Evolutionary conservation across 805 yeast genomes (phyloP).

Genomic region (Candida tibetensis): DNA sequence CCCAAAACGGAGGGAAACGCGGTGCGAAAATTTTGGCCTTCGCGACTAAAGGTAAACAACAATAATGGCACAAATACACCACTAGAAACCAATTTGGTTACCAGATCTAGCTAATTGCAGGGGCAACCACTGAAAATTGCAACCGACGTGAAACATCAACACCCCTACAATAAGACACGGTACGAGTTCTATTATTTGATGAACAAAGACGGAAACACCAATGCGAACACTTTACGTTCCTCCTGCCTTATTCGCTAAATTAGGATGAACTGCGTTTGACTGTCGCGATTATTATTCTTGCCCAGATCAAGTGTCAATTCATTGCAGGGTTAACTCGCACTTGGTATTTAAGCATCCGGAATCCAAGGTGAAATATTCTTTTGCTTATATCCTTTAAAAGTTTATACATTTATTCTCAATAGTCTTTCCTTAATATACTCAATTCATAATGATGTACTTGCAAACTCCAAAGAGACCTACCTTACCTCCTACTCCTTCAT

Average conservation of each 20-base stretch:
- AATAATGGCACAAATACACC: not conserved
- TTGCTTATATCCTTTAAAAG: too few relatives aligned
- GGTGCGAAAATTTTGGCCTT: not conserved
- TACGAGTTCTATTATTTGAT: not conserved
- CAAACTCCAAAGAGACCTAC: slow-evolving; percentile 37
- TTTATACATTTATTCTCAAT: too few relatives aligned
- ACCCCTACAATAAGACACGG: not conserved
- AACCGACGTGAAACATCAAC: not conserved
- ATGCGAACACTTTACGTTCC: not conserved
- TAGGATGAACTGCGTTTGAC: not conserved
- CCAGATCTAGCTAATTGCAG: not conserved
- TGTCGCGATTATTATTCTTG: not conserved
- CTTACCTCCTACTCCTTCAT: slow-evolving; percentile 20
- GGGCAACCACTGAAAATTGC: not conserved
- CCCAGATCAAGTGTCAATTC: not conserved
- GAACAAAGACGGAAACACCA: not conserved
- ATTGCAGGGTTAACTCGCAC: too few relatives aligned
- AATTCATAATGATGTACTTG: slow-evolving; percentile 18
- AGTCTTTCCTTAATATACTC: slow-evolving; percentile 2
- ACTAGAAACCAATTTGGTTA: not conserved
- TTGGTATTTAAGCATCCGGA: too few relatives aligned
- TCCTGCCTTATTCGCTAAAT: not conserved
- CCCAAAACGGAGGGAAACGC: not conserved
- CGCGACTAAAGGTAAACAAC: not conserved
- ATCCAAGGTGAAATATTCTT: too few relatives aligned